phyloP scores from a whole-genome alignment of 1,139 yeast species.

The Lodderomyces theae region DNA sequence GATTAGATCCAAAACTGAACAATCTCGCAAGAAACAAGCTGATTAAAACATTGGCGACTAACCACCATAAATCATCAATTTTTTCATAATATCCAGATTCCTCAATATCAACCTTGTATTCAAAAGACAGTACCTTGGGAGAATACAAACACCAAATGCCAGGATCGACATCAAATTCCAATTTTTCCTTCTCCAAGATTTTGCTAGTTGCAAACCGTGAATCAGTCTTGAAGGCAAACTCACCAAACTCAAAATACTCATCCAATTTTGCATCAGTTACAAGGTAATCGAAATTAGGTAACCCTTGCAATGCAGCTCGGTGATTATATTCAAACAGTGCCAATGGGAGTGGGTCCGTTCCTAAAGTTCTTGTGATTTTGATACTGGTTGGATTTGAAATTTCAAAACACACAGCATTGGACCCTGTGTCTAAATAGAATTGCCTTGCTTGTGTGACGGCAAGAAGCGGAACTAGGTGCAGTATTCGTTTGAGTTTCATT shows the following conservation, averaged over 20 bases:
- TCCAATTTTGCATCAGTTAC: constrained; percentile 11
- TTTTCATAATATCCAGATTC: constrained; percentile 8
- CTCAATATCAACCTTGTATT: constrained; percentile 9
- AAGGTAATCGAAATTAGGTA: constrained; percentile 13
- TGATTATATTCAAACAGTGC: constrained; percentile 7
- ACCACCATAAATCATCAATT: constrained; percentile 9
- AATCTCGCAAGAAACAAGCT: constrained; percentile 6
- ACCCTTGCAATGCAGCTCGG: background rate
- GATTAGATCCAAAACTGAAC: constrained; percentile 1
- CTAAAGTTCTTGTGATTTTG: constrained; percentile 5
- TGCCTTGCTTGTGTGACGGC: background rate
- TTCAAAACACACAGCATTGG: constrained; percentile 5
- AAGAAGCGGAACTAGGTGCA: background rate
- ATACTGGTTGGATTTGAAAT: constrained; percentile 5
- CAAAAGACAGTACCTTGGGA: constrained; percentile 9
- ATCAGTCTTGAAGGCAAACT: constrained; percentile 7
- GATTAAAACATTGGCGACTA: constrained; percentile 4
- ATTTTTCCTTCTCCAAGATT: constrained; percentile 2
- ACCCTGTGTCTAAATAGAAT: constrained; percentile 1
- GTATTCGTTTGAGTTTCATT: too few relatives aligned
- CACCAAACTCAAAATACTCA: constrained; percentile 10
- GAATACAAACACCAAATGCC: constrained; percentile 12
- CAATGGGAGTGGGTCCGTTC: constrained; percentile 6
- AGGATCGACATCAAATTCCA: constrained; percentile 1
- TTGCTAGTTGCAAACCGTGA: constrained; percentile 1